phyloP scores from a whole-genome alignment of 495 filamentous ascomycete species.

The Aspergillus taichungensis region DNA sequence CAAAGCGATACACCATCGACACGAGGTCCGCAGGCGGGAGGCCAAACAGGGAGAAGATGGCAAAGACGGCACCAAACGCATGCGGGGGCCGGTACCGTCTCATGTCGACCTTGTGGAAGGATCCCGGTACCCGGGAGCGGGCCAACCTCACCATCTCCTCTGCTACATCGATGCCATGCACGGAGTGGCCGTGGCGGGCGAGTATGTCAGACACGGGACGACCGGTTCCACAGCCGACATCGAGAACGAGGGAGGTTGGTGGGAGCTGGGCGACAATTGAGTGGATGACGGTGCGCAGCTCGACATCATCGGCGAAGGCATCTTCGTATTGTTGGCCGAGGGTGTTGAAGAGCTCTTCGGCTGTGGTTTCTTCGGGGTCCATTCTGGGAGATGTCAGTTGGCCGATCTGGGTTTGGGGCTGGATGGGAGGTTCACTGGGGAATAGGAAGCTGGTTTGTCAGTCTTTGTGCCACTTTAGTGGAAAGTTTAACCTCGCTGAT shows the following conservation, averaged over 20 bases:
- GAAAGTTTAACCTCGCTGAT: too few relatives aligned
- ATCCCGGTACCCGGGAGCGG: conserved; percentile 19
- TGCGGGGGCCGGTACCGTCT: conserved; percentile 12
- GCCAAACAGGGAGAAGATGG: conserved; percentile 12
- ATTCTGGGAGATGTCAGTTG: too few relatives aligned
- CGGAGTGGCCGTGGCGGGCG: conserved; percentile 18
- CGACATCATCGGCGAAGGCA: neutral
- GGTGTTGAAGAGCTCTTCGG: neutral
- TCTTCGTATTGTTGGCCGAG: neutral
- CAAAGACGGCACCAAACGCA: conserved; percentile 8
- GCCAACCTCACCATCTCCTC: conserved; percentile 23
- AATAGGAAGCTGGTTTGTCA: too few relatives aligned
- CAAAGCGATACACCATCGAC: conserved; percentile 7
- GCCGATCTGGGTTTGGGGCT: too few relatives aligned
- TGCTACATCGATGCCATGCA: conserved; percentile 30
- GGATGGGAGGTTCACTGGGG: too few relatives aligned
- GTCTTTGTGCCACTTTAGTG: too few relatives aligned
- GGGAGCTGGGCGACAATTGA: neutral
- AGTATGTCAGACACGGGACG: conserved; percentile 24
- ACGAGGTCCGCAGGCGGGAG: conserved; percentile 6
- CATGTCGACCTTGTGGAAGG: conserved; percentile 23
- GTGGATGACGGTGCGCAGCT: neutral
- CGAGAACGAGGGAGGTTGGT: conserved; percentile 10
- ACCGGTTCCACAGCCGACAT: conserved; percentile 44
- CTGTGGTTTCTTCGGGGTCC: neutral